phyloP scores from a whole-genome alignment of 148 eudicot genomes.

The Nyssa sinensis region DNA sequence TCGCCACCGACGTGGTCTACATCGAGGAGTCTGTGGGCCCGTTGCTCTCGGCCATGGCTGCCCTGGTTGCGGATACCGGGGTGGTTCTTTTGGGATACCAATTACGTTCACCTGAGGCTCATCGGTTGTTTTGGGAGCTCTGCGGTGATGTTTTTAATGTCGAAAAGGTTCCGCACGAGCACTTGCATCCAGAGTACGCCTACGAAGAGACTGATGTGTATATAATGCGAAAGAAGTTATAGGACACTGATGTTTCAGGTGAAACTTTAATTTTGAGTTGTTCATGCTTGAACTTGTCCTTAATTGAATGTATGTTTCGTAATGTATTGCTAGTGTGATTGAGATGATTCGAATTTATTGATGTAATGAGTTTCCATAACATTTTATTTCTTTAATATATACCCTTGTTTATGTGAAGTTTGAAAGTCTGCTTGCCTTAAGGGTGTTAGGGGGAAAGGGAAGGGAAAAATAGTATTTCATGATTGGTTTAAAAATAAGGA shows the following conservation, averaged over 20 bases:
- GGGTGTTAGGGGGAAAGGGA: no score
- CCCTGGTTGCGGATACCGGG: slow-evolving; percentile 54
- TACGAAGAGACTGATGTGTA: slow-evolving; percentile 78
- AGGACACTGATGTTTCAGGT: not conserved
- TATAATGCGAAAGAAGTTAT: slow-evolving; percentile 59
- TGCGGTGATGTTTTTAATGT: slow-evolving; percentile 48
- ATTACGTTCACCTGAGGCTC: slow-evolving; percentile 80
- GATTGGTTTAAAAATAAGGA: no score
- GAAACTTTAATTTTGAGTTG: not conserved
- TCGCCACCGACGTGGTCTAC: slow-evolving; percentile 91
- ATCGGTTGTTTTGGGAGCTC: slow-evolving; percentile 70
- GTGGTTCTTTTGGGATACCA: slow-evolving; percentile 84
- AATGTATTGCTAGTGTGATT: no score
- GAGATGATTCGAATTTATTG: no score
- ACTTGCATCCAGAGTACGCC: slow-evolving; percentile 84
- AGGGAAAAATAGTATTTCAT: no score
- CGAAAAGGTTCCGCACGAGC: slow-evolving; percentile 62
- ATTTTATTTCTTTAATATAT: no score
- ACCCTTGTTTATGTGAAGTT: no score
- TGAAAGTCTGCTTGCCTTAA: no score
- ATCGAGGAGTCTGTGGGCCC: slow-evolving; percentile 73
- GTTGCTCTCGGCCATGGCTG: slow-evolving; percentile 54
- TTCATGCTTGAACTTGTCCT: not conserved
- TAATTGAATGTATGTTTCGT: no score
- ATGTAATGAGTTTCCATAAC: no score